Evolutionary conservation across 352 stramenopile species (phyloP), one percentile per base, ranked within the genome.

Genomic region (Pythium aquatile): DNA sequence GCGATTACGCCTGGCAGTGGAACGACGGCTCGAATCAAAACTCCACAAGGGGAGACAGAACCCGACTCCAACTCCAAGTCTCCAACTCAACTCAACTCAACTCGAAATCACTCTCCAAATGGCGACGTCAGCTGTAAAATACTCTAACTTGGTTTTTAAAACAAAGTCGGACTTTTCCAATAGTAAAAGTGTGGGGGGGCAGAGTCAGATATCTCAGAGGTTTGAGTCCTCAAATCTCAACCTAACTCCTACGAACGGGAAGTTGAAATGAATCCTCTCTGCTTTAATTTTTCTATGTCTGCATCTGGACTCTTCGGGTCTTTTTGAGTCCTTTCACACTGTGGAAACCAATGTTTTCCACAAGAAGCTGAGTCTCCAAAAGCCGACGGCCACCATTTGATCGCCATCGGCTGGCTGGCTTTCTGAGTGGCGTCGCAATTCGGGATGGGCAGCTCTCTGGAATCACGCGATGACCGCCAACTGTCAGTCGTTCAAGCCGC

Each of bases 201-300:
- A 30, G 44, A 51, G 29, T 51, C 44, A 51, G 44, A 51, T 51
- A 51, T 51, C 44, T 51, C 44, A 51, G 44, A 30, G n/a, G 32
- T 35, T 9, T 5, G 32, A 35, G 32, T 9, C 32, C 32, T 35
- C 32, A 35, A 9, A 9, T 35, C 32, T 5, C 5, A 35, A 35
- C 32, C 32, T 35, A 35, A 9, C 32, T 8, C n/a, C n/a, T 44
- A 47, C 44, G n/a, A 51, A 51, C 44, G 44, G 44, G n/a, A 51
- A 51, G 20, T 29, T 24, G 20, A 24, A 24, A 24, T 24, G 20
- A 24, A 24, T 24, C 20, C 20, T 24, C 20, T 24, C 20, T 24
- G 20, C 20, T 24, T 24, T 24, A 24, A 24, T 24, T 24, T 24
- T 24, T 24, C 20, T 24, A 24, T 24, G 20, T 24, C 20, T 24